Evolutionary conservation across 140 eudicot genomes (phyloP).

Genomic region (Senecio squalidus): DNA sequence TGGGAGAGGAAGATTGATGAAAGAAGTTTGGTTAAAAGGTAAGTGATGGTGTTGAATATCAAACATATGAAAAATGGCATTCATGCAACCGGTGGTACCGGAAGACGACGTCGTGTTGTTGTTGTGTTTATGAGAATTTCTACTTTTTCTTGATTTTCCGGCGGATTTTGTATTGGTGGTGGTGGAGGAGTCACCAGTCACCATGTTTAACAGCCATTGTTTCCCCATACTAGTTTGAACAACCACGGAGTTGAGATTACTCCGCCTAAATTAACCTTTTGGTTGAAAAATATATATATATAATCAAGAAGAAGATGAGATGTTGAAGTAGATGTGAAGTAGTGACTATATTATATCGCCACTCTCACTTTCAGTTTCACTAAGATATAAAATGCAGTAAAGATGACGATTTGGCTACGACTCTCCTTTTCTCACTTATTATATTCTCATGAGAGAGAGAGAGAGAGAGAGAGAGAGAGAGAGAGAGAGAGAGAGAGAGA

Average conservation of each 20-base stretch:
- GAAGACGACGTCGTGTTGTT: slow-evolving; percentile 16
- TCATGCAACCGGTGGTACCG: slow-evolving; percentile 63
- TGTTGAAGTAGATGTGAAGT: slow-evolving; percentile 4
- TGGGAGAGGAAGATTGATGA: slow-evolving; percentile 24
- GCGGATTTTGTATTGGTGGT: slow-evolving; percentile 21
- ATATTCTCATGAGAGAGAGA: slow-evolving; percentile 6
- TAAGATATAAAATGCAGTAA: not conserved
- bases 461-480: not conserved
- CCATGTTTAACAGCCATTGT: slow-evolving; percentile 62
- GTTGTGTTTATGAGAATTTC: slow-evolving; percentile 13
- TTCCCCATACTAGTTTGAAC: slow-evolving; percentile 50
- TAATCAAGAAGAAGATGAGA: not conserved
- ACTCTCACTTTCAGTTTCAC: slow-evolving; percentile 23
- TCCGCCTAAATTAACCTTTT: no score
- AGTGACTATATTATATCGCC: slow-evolving; percentile 8
- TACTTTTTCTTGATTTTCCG: slow-evolving; percentile 27
- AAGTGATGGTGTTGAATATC: slow-evolving; percentile 45
- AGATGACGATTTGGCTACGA: slow-evolving; percentile 14
- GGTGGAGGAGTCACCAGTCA: slow-evolving; percentile 37
- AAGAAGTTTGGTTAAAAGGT: slow-evolving; percentile 43
- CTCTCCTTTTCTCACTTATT: not conserved
- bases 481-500: no score
- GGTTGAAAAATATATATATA: no score
- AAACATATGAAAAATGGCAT: slow-evolving; percentile 68
- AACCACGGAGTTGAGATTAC: no score